These are phyloP conservation scores for Chaetomiaceae sp. DNA, from an alignment of 2,329 filamentous ascomycete species.

Conservation along the genomic window DNA sequence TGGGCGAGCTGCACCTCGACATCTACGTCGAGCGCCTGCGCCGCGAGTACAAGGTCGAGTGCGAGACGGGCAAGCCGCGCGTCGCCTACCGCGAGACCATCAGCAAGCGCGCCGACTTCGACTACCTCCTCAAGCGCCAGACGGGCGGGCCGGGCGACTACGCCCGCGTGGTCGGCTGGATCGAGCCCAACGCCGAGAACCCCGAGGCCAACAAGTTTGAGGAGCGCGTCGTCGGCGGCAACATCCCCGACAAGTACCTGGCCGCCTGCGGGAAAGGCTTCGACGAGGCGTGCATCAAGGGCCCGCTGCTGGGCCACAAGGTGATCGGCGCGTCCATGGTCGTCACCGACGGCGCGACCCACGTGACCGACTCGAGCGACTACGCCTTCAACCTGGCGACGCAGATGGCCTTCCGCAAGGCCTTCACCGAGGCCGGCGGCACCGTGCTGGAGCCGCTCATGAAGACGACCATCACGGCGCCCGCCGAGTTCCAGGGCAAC, in stretches of 20 bases:
- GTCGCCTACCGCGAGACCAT: conserved; percentile 97
- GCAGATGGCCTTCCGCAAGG: conserved; percentile 93
- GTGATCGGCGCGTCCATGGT: conserved; percentile 89
- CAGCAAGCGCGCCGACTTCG: conserved; percentile 72
- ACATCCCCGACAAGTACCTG: conserved; percentile 93
- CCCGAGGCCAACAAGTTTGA: conserved; percentile 78
- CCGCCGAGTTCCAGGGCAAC: conserved; percentile 95
- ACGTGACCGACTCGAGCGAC: conserved; percentile 97
- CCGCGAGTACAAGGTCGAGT: conserved; percentile 94
- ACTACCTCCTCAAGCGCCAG: conserved; percentile 93
- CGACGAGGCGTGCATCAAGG: conserved; percentile 73
- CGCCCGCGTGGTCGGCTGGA: conserved; percentile 83
- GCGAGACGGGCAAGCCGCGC: conserved; percentile 90
- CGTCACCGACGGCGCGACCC: conserved; percentile 91
- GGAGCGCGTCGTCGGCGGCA: conserved; percentile 80
- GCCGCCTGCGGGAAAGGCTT: conserved; percentile 95
- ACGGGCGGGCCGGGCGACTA: conserved; percentile 93
- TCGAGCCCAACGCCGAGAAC: conserved; percentile 73
- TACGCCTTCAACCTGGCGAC: conserved; percentile 93
- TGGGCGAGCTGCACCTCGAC: conserved; percentile 95
- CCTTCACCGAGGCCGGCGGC: conserved; percentile 75
- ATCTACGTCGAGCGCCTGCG: conserved; percentile 97
- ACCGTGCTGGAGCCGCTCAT: conserved; percentile 91
- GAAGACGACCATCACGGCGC: conserved; percentile 96
- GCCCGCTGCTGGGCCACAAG: conserved; percentile 86